A percentile compares a stretch with the other conserved stretches of the same genome.
Evolutionary conservation across 306 rosid genomes (phyloP).

Genomic region (Quercus rubra): DNA sequence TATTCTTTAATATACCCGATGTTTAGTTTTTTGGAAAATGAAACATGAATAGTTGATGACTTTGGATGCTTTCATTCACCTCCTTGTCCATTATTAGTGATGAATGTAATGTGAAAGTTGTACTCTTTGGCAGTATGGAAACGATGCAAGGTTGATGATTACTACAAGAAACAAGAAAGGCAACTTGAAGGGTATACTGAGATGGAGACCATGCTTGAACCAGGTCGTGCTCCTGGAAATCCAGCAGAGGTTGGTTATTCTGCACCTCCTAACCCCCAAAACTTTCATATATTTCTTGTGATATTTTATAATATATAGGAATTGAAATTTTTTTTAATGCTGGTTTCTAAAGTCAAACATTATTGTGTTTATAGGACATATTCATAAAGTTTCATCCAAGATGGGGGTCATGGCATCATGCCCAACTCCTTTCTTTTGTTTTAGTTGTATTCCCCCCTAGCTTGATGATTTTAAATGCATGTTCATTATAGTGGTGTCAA

Average conservation of each 20-base stretch:
- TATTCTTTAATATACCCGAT: too few relatives aligned
- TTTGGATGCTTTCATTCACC: background rate
- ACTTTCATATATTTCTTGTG: too few relatives aligned
- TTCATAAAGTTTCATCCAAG: too few relatives aligned
- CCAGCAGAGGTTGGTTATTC: conserved; percentile 56
- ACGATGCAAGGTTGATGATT: conserved; percentile 53
- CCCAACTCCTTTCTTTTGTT: too few relatives aligned
- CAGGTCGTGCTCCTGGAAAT: conserved; percentile 54
- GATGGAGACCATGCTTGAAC: conserved; percentile 65
- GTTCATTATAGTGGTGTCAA: background rate
- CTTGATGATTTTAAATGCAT: background rate
- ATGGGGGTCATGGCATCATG: too few relatives aligned
- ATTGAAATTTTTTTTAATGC: too few relatives aligned
- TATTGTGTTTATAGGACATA: too few relatives aligned
- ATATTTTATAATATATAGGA: too few relatives aligned
- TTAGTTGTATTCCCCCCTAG: too few relatives aligned
- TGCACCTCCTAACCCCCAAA: too few relatives aligned
- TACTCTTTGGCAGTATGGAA: conserved; percentile 35
- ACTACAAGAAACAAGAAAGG: conserved; percentile 72
- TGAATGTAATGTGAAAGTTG: background rate
- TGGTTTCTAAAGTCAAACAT: too few relatives aligned
- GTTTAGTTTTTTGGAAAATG: background rate
- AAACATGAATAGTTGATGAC: background rate
- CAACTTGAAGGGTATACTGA: conserved; percentile 73
- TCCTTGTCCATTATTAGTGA: background rate